Evolutionary conservation across 768 basidiomycete species (phyloP), one percentile per base, ranked within the genome.

Genomic region (Lactarius deliciosus): DNA sequence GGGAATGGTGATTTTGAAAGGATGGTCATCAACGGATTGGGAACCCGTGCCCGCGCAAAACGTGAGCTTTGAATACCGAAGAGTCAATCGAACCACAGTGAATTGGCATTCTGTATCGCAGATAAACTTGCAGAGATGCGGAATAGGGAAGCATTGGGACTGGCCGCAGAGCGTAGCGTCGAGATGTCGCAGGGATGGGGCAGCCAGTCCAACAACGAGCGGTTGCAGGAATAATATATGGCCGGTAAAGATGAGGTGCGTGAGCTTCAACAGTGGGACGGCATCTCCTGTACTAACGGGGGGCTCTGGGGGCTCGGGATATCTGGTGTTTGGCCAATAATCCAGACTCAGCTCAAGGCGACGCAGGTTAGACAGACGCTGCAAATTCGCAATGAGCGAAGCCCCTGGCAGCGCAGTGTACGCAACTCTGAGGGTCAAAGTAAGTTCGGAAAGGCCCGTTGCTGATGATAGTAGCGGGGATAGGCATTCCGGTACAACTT

Each of bases 141-240:
- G 36, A 50, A 40, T 16, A 13, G 60, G n/a, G 15, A 22, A 10
- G 3, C 11, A 6, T 9, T 9, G 13, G 6, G 34, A 2, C 43
- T 6, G 11, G n/a, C 47, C 22, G 11, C 11, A n/a, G 22, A 50
- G 5, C 0, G 0, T 1, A 13, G 47, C 5, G 9, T 41, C 3
- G 30, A 61, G 6, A 40, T 32, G 32, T 13, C 47, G 54, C 7
- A 65, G 34, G 15, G 53, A 61, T 30, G 64, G 60, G 22, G 60
- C 64, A 18, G 34, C 20, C 32, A 65, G 30, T 22, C 60, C 55
- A 13, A 45, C 34, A 28, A 57, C 0, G 5, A 66, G 43, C 13
- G 3, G 10, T 2, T 66, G 20, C 43, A 66, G 40, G 16, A 16
- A 22, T 40, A 3, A 3, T 9, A 5, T 7, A 6, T 15, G 11